Conservation (phyloP, 371 early-diverging fungal species). For the Nosema muscidifuracis region DNA sequence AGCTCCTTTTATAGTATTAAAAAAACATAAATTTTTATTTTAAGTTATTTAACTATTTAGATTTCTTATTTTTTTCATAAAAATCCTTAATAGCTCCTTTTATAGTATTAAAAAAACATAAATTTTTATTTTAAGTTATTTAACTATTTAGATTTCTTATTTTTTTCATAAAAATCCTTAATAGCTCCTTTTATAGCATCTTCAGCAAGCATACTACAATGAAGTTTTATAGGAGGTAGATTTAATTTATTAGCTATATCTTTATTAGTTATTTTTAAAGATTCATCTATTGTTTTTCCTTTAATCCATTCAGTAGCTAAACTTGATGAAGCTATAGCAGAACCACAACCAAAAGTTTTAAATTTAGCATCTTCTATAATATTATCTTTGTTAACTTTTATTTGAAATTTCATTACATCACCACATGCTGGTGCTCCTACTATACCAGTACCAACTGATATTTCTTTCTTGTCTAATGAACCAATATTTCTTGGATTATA, state of each 20-base stretch:
- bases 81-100: slow-evolving; percentile 86
- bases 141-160: slow-evolving; percentile 2
- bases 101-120: neutral
- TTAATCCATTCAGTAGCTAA: slow-evolving; percentile 85
- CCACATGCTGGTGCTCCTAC: slow-evolving; percentile 98
- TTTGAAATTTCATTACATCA: slow-evolving; percentile 96
- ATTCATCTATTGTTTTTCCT: slow-evolving; percentile 79
- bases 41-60: neutral
- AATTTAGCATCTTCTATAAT: slow-evolving; percentile 89
- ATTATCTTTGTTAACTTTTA: slow-evolving; percentile 76
- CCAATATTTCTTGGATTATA: slow-evolving; percentile 91
- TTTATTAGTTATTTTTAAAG: slow-evolving; percentile 80
- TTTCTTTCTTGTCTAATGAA: slow-evolving; percentile 73
- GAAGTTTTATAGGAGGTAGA: slow-evolving; percentile 92
- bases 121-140: neutral
- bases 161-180: slow-evolving; percentile 68
- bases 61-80: slow-evolving; percentile 49
- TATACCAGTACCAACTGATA: slow-evolving; percentile 85
- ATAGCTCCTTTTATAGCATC: slow-evolving; percentile 94
- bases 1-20: too few relatives aligned
- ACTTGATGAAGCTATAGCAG: slow-evolving; percentile 86
- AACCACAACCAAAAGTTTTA: slow-evolving; percentile 98
- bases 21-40: neutral
- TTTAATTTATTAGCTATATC: slow-evolving; percentile 88
- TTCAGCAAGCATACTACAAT: slow-evolving; percentile 96